Percentiles rank a stretch among this genome's conserved stretches.
Conservation (phyloP, 176 grass and related monocot species). For the Carex pumila region DNA sequence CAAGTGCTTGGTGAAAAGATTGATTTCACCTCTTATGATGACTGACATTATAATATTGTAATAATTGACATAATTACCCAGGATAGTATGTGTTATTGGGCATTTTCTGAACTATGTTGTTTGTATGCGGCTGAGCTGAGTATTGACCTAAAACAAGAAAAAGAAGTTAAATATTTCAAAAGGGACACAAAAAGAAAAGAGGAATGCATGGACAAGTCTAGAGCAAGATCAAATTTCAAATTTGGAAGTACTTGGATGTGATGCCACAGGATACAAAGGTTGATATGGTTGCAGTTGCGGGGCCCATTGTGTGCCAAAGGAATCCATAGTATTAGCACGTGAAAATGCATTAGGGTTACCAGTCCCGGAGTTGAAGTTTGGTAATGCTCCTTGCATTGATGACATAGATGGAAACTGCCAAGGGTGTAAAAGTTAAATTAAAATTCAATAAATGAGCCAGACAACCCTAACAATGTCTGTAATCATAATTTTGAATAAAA, state of each 20-base stretch:
- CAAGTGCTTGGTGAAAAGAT: neutral
- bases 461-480: neutral
- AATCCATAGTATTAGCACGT: slow-evolving; percentile 18
- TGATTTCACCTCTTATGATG: neutral
- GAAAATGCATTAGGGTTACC: neutral
- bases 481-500: neutral
- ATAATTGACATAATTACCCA: slow-evolving; percentile 27
- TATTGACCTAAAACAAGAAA: slow-evolving; percentile 25
- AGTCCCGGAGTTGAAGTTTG: slow-evolving; percentile 15
- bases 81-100: slow-evolving; percentile 25
- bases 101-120: slow-evolving; percentile 24
- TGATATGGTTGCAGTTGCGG: slow-evolving; percentile 21
- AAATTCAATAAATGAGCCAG: neutral
- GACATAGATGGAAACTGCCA: slow-evolving; percentile 45
- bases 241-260: slow-evolving; percentile 25
- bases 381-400: slow-evolving; percentile 57
- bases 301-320: slow-evolving; percentile 22
- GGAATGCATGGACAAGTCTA: neutral
- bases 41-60: neutral
- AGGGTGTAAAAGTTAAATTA: neutral
- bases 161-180: slow-evolving; percentile 1
- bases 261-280: neutral
- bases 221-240: slow-evolving; percentile 9
- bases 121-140: slow-evolving; percentile 27
- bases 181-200: neutral